phyloP scores from a whole-genome alignment of 495 filamentous ascomycete species.

The Hypoxylon subgilvum region DNA sequence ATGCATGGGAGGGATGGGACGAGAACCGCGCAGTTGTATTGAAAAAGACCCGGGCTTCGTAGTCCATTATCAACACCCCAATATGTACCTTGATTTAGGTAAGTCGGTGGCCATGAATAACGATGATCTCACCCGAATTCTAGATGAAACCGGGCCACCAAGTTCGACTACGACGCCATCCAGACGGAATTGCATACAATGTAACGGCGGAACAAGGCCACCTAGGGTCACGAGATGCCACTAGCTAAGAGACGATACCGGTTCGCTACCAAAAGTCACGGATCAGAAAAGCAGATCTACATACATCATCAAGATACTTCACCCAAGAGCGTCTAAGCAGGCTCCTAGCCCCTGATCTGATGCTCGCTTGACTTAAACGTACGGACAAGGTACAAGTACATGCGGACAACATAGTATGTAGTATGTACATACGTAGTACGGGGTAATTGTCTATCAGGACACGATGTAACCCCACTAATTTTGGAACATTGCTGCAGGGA shows the following conservation, averaged over 20 bases:
- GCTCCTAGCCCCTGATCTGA: constrained; percentile 11
- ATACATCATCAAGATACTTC: constrained; percentile 10
- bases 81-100: too few species aligned
- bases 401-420: too few species aligned
- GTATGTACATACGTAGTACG: neutral
- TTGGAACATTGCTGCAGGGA: constrained; percentile 19
- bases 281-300: constrained; percentile 4
- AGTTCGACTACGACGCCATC: constrained; percentile 23
- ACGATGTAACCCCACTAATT: constrained; percentile 9
- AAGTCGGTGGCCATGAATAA: neutral
- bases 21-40: constrained; percentile 5
- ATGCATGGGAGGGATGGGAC: constrained; percentile 8
- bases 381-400: too few species aligned
- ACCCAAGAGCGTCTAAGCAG: neutral
- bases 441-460: constrained; percentile 10
- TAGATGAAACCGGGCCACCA: constrained; percentile 23
- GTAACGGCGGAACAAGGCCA: constrained; percentile 28
- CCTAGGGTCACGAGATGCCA: constrained; percentile 18
- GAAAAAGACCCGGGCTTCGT: constrained; percentile 20
- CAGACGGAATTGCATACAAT: constrained; percentile 4
- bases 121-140: constrained; percentile 25
- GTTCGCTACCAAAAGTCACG: constrained; percentile 16
- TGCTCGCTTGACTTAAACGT: too few species aligned
- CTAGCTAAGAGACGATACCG: neutral
- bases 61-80: neutral